phyloP scores from a whole-genome alignment of 1,284 basidiomycete genomes.

The Ustilago nuda region DNA sequence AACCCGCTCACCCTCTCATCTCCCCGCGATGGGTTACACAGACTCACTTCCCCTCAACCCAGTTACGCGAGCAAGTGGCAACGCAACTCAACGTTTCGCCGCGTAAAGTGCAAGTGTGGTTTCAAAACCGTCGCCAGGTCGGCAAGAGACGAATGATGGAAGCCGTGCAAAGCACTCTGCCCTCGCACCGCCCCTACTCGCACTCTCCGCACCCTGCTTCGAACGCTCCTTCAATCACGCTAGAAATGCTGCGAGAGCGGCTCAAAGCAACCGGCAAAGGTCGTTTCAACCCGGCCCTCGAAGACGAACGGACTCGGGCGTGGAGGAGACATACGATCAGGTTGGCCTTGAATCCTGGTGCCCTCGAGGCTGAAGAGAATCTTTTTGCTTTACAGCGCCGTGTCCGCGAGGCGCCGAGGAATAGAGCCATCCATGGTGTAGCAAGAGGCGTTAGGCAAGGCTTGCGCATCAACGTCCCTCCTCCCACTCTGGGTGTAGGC shows the following conservation, averaged over 20 bases:
- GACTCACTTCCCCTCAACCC: constrained; percentile 60
- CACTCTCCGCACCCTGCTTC: neutral
- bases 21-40: constrained; percentile 4
- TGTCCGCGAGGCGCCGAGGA: neutral
- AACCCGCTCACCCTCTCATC: neutral
- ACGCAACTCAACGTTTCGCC: constrained; percentile 51
- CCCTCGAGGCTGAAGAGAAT: constrained; percentile 9
- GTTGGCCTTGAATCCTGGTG: constrained; percentile 27
- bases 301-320: constrained; percentile 36
- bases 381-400: neutral
- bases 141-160: constrained; percentile 50
- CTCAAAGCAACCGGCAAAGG: constrained; percentile 14
- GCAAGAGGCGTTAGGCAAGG: constrained; percentile 1
- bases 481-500: neutral
- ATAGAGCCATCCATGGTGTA: neutral
- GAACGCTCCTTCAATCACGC: neutral
- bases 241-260: constrained; percentile 15
- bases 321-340: constrained; percentile 41
- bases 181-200: too few relatives aligned
- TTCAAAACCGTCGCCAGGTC: constrained; percentile 46
- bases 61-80: constrained; percentile 53
- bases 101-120: constrained; percentile 59
- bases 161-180: constrained; percentile 10
- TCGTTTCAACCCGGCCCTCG: neutral
- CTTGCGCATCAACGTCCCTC: constrained; percentile 26